Evolutionary conservation across 1,139 yeast genomes (phyloP).

Genomic region (Yamadazyma mexicana): DNA sequence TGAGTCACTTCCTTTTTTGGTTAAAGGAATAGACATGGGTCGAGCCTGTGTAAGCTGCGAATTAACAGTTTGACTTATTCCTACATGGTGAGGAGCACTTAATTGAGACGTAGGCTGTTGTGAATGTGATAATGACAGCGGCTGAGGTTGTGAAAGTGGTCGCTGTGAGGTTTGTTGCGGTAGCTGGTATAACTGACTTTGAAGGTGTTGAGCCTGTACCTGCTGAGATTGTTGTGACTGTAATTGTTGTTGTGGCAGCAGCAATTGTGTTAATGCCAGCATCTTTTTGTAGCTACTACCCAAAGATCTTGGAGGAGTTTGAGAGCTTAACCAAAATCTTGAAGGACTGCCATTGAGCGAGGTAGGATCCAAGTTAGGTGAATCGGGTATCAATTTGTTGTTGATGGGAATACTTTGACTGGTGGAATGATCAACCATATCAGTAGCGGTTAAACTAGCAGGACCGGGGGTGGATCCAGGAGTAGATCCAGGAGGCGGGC

Average conservation of each 20-base stretch:
- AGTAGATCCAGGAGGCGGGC: conserved; percentile 22
- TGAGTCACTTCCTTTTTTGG: conserved; percentile 27
- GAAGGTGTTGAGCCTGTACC: conserved; percentile 5
- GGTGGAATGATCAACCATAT: conserved; percentile 17
- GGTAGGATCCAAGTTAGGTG: conserved; percentile 53
- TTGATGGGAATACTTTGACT: conserved; percentile 32
- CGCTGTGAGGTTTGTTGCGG: conserved; percentile 7
- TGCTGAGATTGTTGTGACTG: conserved; percentile 10
- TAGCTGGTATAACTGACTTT: conserved; percentile 1
- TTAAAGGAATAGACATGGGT: conserved; percentile 9
- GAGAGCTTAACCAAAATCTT: conserved; percentile 51
- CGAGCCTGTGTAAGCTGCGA: background rate
- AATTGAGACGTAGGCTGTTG: background rate
- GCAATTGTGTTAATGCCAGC: conserved; percentile 16
- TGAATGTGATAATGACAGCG: conserved; percentile 2
- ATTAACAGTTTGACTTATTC: background rate
- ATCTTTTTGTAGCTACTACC: conserved; percentile 23
- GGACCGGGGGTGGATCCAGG: conserved; percentile 7
- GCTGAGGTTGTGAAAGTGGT: conserved; percentile 7
- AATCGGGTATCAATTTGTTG: conserved; percentile 36
- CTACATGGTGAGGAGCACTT: no score
- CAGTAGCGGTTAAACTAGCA: background rate
- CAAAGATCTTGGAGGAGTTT: conserved; percentile 49
- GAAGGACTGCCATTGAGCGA: conserved; percentile 59
- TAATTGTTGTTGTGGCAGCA: conserved; percentile 6